Evolutionary conservation across 305 asterid genomes (phyloP), one percentile per base, ranked within the genome.

Genomic region (Fraxinus albicans): DNA sequence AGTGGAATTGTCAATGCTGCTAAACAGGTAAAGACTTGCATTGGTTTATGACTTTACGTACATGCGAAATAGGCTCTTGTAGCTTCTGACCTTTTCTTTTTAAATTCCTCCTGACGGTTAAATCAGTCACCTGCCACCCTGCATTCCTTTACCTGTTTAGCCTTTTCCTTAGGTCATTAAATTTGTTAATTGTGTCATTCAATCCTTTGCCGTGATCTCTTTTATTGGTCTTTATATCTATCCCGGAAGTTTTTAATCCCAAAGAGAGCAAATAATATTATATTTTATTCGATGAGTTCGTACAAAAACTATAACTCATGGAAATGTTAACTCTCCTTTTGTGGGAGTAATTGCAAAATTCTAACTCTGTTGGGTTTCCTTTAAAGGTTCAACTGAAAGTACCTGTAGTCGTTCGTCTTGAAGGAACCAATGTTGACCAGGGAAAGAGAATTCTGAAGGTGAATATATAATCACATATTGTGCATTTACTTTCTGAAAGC

Each of bases 1-100:
- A 93, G 98, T 81, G 99, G 99, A 82, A 97, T 97, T 63, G 99
- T 95, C 86, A 97, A 94, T 91, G 99, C 99, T 85, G 99, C 99
- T 67, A 94, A 97, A 85, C 93, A 87, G 88, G 99, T 95, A 84
- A 85, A 81, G 69, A 34, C 44, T 78, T 60, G 80, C 78, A 58
- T 76, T 35, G 8, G 77, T 82, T 82, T 15, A 13, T 80, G 19
- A 12, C 9, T 38, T 36, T 8, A 67, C 0, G 8, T 25, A 65
- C 35, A 65, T 65, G 73, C n/a, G 27, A 65, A 65, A 65, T 65
- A 65, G 73, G 73, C 35, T 23, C 73, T 65, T 65, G 35, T 67
- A 67, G 74, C 55, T 42, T 76, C 47, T 72, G 74, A 42, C 34
- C 34, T 35, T 12, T 65, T 77, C 10, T 55, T 15, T 50, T 47